These are phyloP conservation scores for Carex myosuroides DNA, from an alignment of 176 grass and related monocot species.

Conservation along the genomic window DNA sequence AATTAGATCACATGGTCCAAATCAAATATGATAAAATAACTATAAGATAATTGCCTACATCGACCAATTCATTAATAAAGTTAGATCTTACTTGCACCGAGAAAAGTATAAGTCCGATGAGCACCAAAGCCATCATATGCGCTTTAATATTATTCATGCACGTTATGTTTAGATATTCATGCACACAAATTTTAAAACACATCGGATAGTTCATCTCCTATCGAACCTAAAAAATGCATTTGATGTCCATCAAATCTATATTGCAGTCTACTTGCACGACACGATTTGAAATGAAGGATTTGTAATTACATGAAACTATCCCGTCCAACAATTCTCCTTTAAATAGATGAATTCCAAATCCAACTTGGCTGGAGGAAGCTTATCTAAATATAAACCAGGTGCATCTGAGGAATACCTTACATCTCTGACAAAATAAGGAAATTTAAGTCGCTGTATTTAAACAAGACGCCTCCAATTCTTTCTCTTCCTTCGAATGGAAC, in stretches of 20 bases:
- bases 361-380: background rate
- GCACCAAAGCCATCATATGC: too few relatives aligned
- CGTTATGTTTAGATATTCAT: too few relatives aligned
- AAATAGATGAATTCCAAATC: background rate
- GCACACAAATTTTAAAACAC: too few relatives aligned
- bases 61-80: background rate
- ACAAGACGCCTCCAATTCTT: slow-evolving; percentile 10
- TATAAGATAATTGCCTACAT: too few relatives aligned
- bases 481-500: slow-evolving; percentile 9
- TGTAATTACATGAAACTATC: background rate
- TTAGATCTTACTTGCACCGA: background rate
- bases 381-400: slow-evolving; percentile 20
- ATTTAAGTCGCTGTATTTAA: slow-evolving; percentile 11
- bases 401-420: background rate
- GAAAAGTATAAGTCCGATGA: too few relatives aligned
- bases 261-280: too few relatives aligned
- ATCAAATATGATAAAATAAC: too few relatives aligned
- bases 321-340: background rate
- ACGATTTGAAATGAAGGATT: background rate
- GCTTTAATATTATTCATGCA: too few relatives aligned
- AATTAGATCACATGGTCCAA: too few relatives aligned
- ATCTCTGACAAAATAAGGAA: background rate
- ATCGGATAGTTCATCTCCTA: too few relatives aligned
- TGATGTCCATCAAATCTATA: too few relatives aligned
- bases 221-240: too few relatives aligned